These are phyloP conservation scores for Anethum foeniculum DNA, from an alignment of 140 eudicot genomes.

Conservation along the genomic window DNA sequence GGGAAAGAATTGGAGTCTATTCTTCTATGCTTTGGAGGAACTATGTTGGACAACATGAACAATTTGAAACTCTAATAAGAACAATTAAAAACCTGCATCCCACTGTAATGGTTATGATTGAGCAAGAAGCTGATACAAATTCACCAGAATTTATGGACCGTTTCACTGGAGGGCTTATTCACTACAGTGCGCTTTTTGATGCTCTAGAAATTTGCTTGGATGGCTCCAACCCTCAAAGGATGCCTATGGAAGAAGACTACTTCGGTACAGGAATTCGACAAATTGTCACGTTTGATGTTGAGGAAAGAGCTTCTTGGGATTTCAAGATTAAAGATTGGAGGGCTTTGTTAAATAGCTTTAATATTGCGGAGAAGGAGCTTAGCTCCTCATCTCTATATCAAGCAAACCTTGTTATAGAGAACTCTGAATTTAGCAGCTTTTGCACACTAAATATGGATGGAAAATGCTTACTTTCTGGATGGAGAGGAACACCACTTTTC, in stretches of 20 bases:
- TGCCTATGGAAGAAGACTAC: slow-evolving; percentile 18
- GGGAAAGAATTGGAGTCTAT: slow-evolving; percentile 33
- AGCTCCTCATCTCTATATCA: slow-evolving; percentile 26
- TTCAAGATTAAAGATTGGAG: slow-evolving; percentile 41
- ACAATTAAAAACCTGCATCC: slow-evolving; percentile 38
- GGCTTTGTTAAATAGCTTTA: slow-evolving; percentile 29
- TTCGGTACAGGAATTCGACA: slow-evolving; percentile 25
- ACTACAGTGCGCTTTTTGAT: slow-evolving; percentile 32
- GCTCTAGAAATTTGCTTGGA: slow-evolving; percentile 16
- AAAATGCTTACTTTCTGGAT: slow-evolving; percentile 29
- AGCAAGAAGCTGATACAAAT: slow-evolving; percentile 34
- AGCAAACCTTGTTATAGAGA: slow-evolving; percentile 30
- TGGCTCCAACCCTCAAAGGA: slow-evolving; percentile 15
- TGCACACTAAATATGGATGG: slow-evolving; percentile 30
- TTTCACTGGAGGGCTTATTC: slow-evolving; percentile 30
- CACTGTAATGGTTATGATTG: slow-evolving; percentile 23
- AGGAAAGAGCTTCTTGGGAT: slow-evolving; percentile 27
- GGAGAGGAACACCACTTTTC: slow-evolving; percentile 43
- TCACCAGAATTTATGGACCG: slow-evolving; percentile 27
- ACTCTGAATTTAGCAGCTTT: slow-evolving; percentile 13
- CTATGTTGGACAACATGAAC: slow-evolving; percentile 22
- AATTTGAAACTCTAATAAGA: slow-evolving; percentile 23
- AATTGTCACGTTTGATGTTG: slow-evolving; percentile 36
- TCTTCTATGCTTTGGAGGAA: slow-evolving; percentile 14
- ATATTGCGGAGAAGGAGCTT: slow-evolving; percentile 35